These are phyloP conservation scores for Kluyveromyces sp. DNA, from an alignment of 1,139 yeast genomes.

Conservation along the genomic window DNA sequence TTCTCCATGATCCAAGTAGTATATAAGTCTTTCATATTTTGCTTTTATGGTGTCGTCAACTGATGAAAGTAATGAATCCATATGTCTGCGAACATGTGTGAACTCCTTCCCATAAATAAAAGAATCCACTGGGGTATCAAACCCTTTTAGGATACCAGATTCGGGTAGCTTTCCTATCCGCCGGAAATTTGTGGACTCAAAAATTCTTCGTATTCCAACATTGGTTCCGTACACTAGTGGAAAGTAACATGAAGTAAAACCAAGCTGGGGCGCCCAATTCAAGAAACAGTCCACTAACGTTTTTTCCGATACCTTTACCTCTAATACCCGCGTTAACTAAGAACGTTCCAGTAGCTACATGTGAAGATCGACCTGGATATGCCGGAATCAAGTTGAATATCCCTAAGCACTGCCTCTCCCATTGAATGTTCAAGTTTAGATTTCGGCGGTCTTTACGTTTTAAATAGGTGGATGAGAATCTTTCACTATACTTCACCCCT, in stretches of 20 bases:
- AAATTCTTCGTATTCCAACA: conserved; percentile 67
- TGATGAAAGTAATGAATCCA: conserved; percentile 25
- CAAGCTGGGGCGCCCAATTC: conserved; percentile 86
- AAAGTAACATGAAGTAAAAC: conserved; percentile 77
- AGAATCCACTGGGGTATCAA: conserved; percentile 76
- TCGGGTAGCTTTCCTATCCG: conserved; percentile 71
- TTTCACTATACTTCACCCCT: conserved; percentile 18
- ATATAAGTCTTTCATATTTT: conserved; percentile 65
- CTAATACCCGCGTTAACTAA: conserved; percentile 87
- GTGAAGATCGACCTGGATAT: conserved; percentile 88
- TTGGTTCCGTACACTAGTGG: conserved; percentile 86
- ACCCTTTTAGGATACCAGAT: conserved; percentile 82
- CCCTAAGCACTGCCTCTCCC: conserved; percentile 90
- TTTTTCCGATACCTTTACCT: conserved; percentile 86
- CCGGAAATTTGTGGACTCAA: conserved; percentile 73
- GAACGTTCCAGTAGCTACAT: conserved; percentile 85
- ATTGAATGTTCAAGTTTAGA: conserved; percentile 41
- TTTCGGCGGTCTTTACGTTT: conserved; percentile 24
- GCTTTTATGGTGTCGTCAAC: conserved; percentile 24
- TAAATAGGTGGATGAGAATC: conserved; percentile 24
- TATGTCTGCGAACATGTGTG: conserved; percentile 30
- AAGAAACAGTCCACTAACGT: conserved; percentile 75
- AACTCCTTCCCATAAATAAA: conserved; percentile 58
- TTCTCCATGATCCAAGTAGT: conserved; percentile 73
- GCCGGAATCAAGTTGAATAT: conserved; percentile 77